Evolutionary conservation across 495 filamentous ascomycete species (phyloP).

Genomic region (Haplographium delicatum): DNA sequence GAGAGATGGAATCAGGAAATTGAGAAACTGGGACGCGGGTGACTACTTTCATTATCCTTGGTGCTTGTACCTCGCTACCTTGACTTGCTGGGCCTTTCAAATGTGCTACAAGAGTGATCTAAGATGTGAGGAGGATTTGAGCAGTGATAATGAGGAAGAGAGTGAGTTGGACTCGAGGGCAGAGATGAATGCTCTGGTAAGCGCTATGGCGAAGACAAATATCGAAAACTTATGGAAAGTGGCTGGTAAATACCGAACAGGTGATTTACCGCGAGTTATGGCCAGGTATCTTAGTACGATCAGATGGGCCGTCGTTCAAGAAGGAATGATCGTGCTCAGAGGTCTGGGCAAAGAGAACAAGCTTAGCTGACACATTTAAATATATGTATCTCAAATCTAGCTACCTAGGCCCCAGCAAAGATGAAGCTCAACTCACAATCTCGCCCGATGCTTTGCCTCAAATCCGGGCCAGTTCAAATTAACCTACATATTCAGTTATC

Average conservation of each 20-base stretch:
- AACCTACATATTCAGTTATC: slow-evolving; percentile 2
- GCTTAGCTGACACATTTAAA: not conserved
- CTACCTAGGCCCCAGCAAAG: not conserved
- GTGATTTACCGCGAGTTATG: slow-evolving; percentile 41
- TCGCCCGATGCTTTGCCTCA: not conserved
- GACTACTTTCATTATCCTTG: slow-evolving; percentile 52
- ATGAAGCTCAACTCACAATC: not conserved
- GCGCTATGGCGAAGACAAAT: slow-evolving; percentile 25
- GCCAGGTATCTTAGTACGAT: slow-evolving; percentile 46
- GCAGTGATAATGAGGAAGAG: slow-evolving; percentile 26
- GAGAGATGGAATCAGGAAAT: slow-evolving; percentile 39
- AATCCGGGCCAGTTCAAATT: not conserved
- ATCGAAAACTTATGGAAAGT: slow-evolving; percentile 25
- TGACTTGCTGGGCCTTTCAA: slow-evolving; percentile 47
- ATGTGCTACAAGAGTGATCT: slow-evolving; percentile 6
- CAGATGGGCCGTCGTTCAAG: slow-evolving; percentile 53
- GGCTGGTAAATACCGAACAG: slow-evolving; percentile 27
- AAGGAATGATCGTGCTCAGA: slow-evolving; percentile 47
- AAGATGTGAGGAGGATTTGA: slow-evolving; percentile 12
- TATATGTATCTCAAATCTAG: not conserved
- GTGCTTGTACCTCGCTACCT: slow-evolving; percentile 50
- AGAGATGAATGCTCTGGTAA: slow-evolving; percentile 35
- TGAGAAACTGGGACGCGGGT: slow-evolving; percentile 45
- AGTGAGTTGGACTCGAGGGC: slow-evolving; percentile 35
- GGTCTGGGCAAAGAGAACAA: slow-evolving; percentile 27